phyloP scores from a whole-genome alignment of 805 yeast genomes.

The Ogataea trehalophila region DNA sequence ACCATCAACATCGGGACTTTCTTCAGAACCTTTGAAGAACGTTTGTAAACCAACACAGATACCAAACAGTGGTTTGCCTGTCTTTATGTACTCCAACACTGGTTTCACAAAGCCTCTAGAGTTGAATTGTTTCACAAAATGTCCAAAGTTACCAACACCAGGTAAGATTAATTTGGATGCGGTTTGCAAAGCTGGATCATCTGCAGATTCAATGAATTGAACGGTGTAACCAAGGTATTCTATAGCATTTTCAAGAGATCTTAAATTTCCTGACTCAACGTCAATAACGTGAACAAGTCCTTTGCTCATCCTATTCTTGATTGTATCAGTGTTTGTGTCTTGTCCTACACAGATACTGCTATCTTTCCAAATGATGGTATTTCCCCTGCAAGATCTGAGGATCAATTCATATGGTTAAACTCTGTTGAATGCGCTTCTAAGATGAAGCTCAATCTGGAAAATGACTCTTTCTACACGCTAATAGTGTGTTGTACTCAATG shows the following conservation, averaged over 20 bases:
- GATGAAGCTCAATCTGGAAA: no score
- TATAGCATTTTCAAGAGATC: conserved; percentile 84
- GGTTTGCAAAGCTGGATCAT: conserved; percentile 42
- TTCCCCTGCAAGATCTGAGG: no score
- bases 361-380: no score
- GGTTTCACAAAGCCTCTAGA: conserved; percentile 62
- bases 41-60: conserved; percentile 96
- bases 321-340: not conserved
- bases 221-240: conserved; percentile 70
- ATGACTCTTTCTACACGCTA: not conserved
- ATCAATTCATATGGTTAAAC: no score
- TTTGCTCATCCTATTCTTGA: conserved; percentile 8
- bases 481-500: no score
- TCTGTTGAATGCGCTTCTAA: no score
- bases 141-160: conserved; percentile 97
- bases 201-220: conserved; percentile 51
- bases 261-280: conserved; percentile 90
- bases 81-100: conserved; percentile 54
- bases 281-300: conserved; percentile 69
- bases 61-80: conserved; percentile 92
- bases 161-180: conserved; percentile 73
- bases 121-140: conserved; percentile 70
- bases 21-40: conserved; percentile 70
- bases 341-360: not conserved
- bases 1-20: conserved; percentile 57